Percentiles rank a stretch among this genome's conserved stretches.
These are phyloP conservation scores for Nemophila menziesii DNA, from an alignment of 257 asterid genomes.

Conservation along the genomic window DNA sequence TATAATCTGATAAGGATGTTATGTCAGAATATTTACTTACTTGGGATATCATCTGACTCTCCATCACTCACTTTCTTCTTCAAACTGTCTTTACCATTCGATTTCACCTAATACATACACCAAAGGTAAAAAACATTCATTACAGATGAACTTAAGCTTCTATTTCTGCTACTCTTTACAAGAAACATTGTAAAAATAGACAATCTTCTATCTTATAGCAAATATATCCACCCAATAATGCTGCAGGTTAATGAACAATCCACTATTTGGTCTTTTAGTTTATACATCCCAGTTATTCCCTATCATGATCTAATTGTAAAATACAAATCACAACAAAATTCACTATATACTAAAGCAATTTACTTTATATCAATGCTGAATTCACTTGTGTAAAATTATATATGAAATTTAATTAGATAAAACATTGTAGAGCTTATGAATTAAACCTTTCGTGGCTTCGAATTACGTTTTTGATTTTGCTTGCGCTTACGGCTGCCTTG, in stretches of 20 bases:
- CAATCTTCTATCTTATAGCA: background rate
- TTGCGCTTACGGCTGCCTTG: constrained; percentile 16
- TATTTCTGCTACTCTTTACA: background rate
- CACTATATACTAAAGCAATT: background rate
- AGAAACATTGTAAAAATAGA: background rate
- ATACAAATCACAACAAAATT: background rate
- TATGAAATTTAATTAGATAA: background rate
- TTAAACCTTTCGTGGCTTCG: constrained; percentile 12
- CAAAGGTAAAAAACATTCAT: background rate
- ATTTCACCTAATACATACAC: constrained; percentile 31
- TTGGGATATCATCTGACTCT: constrained; percentile 24
- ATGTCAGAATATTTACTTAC: constrained; percentile 37
- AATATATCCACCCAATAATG: too few species aligned
- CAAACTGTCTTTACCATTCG: constrained; percentile 28
- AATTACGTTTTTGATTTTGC: constrained; percentile 17
- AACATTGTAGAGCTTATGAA: background rate
- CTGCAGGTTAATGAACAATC: too few species aligned
- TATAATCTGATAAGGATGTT: constrained; percentile 6
- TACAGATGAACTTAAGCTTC: background rate
- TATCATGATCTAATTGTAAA: background rate
- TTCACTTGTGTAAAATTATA: background rate
- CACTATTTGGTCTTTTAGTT: background rate
- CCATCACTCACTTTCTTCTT: constrained; percentile 28
- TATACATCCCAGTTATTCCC: background rate
- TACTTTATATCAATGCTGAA: background rate